A percentile compares a stretch with the other conserved stretches of the same genome.
These are phyloP conservation scores for Aspergillus ostianus DNA, from an alignment of 495 filamentous ascomycete genomes.

Conservation along the genomic window DNA sequence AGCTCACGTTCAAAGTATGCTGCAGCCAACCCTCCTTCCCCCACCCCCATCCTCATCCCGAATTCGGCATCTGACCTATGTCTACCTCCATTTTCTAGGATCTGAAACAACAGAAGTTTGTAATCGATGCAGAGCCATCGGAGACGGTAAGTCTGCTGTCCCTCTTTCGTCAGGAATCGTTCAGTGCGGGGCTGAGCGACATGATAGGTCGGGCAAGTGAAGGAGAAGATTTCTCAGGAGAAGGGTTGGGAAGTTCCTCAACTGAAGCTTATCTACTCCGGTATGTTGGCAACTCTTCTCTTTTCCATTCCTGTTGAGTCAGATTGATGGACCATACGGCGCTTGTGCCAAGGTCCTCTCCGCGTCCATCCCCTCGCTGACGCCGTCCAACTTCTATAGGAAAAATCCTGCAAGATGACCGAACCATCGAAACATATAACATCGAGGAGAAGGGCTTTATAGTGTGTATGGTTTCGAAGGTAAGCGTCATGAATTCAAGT, in stretches of 20 bases:
- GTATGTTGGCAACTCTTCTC: conserved; percentile 49
- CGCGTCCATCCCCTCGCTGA: conserved; percentile 6
- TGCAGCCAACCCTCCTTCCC: conserved; percentile 23
- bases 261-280: conserved; percentile 96
- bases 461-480: conserved; percentile 96
- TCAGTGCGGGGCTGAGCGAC: conserved; percentile 34
- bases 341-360: conserved; percentile 2
- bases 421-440: conserved; percentile 91
- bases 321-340: neutral
- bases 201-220: conserved; percentile 76
- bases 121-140: conserved; percentile 87
- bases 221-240: conserved; percentile 82
- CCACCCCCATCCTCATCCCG: conserved; percentile 9
- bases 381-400: conserved; percentile 49
- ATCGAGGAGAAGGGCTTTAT: conserved; percentile 99
- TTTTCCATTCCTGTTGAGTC: neutral
- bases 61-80: conserved; percentile 13
- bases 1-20: conserved; percentile 79
- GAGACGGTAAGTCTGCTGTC: conserved; percentile 69
- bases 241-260: conserved; percentile 87
- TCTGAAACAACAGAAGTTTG: conserved; percentile 97
- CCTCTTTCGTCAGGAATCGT: conserved; percentile 5
- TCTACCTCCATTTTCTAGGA: conserved; percentile 55
- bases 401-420: conserved; percentile 96
- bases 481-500: conserved; percentile 33